A percentile compares a stretch with the other conserved stretches of the same genome.
Conservation (phyloP, 495 filamentous ascomycete genomes). For the Letharia lupina region DNA sequence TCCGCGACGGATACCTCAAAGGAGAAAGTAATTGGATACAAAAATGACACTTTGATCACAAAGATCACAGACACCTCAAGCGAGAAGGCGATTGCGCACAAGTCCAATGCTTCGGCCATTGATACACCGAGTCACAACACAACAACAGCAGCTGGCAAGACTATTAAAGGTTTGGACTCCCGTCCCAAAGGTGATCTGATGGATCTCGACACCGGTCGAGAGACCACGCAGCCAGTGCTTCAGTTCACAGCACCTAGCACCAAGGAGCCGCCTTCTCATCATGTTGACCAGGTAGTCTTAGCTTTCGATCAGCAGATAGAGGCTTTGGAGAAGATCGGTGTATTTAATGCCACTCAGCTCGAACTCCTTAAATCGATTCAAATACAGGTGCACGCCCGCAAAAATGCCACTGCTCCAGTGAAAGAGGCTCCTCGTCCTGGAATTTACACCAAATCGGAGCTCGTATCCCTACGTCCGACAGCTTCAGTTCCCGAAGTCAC, state of each 20-base stretch:
- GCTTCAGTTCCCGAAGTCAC: neutral
- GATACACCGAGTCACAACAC: neutral
- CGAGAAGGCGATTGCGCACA: too few species aligned
- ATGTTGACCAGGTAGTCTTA: neutral
- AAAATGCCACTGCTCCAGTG: neutral
- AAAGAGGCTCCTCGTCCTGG: neutral
- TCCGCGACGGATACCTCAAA: neutral
- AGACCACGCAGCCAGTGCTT: constrained; percentile 8
- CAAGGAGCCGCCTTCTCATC: neutral
- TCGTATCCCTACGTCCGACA: neutral
- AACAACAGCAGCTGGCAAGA: neutral
- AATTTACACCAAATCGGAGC: neutral
- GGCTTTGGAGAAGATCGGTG: neutral
- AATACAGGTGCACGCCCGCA: neutral
- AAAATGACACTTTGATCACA: neutral
- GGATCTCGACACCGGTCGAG: constrained; percentile 1
- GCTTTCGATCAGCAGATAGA: neutral
- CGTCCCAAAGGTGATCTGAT: neutral
- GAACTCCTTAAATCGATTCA: neutral
- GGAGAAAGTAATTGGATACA: neutral
- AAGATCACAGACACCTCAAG: neutral
- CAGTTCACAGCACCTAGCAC: neutral
- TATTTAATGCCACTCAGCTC: neutral
- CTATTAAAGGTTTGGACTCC: neutral
- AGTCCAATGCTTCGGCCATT: neutral